Evolutionary conservation across 2,329 filamentous ascomycete species (phyloP).

Genomic region (Ophioceras dolichostomum): DNA sequence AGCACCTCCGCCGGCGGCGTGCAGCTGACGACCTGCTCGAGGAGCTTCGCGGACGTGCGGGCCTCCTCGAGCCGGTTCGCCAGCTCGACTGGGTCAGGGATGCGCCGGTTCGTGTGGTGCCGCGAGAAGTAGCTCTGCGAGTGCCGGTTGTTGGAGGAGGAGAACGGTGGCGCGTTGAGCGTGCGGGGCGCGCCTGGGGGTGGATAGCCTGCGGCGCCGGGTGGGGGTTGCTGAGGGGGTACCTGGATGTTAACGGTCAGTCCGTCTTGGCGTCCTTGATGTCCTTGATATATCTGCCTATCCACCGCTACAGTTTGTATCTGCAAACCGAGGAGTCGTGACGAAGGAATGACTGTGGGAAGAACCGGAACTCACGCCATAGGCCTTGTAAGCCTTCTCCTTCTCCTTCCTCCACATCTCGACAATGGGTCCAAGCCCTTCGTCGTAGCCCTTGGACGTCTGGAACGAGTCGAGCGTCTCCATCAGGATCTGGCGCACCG

Average conservation of each 20-base stretch:
- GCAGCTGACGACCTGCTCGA: slow-evolving; percentile 84
- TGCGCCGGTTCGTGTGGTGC: slow-evolving; percentile 28
- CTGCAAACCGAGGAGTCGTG: too few relatives aligned
- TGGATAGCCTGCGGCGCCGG: background rate
- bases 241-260: background rate
- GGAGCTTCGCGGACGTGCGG: slow-evolving; percentile 75
- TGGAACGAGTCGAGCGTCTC: slow-evolving; percentile 78
- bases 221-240: background rate
- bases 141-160: too few relatives aligned
- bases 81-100: slow-evolving; percentile 65
- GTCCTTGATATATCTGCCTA: too few relatives aligned
- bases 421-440: slow-evolving; percentile 57
- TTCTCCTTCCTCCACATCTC: slow-evolving; percentile 90
- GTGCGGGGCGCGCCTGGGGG: background rate
- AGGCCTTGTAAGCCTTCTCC: slow-evolving; percentile 43
- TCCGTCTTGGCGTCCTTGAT: too few relatives aligned
- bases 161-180: slow-evolving; percentile 24
- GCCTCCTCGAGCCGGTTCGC: slow-evolving; percentile 80
- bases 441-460: slow-evolving; percentile 58
- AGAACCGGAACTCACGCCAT: slow-evolving; percentile 27
- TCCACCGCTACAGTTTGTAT: too few relatives aligned
- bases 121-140: slow-evolving; percentile 47
- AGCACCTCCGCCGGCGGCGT: slow-evolving; percentile 67
- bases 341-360: too few relatives aligned
- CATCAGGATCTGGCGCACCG: slow-evolving; percentile 73